Evolutionary conservation across 164 flowering plant species (phyloP).

Genomic region (Protea cynaroides): DNA sequence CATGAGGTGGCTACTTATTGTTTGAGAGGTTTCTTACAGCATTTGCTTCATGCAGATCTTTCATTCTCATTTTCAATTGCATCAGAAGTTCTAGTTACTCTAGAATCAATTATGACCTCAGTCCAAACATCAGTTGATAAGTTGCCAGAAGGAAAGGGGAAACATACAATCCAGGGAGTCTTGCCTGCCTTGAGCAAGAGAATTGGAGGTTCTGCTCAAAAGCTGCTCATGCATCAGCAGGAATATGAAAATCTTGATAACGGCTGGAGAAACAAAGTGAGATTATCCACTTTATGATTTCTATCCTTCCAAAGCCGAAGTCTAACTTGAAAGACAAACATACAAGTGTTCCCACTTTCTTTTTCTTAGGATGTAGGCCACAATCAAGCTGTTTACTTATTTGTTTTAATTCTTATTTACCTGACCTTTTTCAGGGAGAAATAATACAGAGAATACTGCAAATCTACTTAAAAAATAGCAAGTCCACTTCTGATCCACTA

Average conservation of each 20-base stretch:
- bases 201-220: conserved; percentile 53
- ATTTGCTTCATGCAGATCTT: conserved; percentile 43
- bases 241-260: conserved; percentile 31
- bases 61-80: conserved; percentile 58
- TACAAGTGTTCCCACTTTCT: neutral
- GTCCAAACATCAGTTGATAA: conserved; percentile 26
- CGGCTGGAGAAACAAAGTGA: conserved; percentile 52
- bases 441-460: conserved; percentile 52
- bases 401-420: neutral
- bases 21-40: neutral
- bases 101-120: conserved; percentile 51
- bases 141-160: conserved; percentile 24
- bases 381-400: neutral
- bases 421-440: conserved; percentile 47
- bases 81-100: conserved; percentile 53
- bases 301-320: neutral
- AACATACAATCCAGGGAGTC: conserved; percentile 22
- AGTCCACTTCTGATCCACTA: conserved; percentile 51
- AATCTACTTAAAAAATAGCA: conserved; percentile 51
- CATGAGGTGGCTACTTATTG: neutral
- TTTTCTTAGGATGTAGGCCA: neutral
- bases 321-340: neutral
- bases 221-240: conserved; percentile 50
- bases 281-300: conserved; percentile 7
- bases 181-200: conserved; percentile 35